Evolutionary conservation across 2,329 filamentous ascomycete species (phyloP).

Genomic region (Cadophora sp.): DNA sequence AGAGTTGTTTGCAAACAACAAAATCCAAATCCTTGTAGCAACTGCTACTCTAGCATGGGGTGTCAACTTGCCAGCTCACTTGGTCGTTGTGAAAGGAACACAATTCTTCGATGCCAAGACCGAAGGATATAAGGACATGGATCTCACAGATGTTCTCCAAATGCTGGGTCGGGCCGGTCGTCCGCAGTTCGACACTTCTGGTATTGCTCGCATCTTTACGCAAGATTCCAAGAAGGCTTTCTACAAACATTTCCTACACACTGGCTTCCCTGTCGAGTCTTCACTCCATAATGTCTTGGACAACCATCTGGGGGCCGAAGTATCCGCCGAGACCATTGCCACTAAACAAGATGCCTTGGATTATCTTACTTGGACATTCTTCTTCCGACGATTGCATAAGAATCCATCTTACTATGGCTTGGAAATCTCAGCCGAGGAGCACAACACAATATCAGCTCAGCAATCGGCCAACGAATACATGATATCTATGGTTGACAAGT

Average conservation of each 20-base stretch:
- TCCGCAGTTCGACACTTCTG: conserved; percentile 94
- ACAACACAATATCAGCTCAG: conserved; percentile 86
- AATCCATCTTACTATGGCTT: conserved; percentile 98
- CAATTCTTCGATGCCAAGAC: conserved; percentile 98
- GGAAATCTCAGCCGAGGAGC: conserved; percentile 89
- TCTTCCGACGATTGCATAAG: conserved; percentile 96
- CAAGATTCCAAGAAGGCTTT: conserved; percentile 98
- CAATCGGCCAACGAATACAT: conserved; percentile 92
- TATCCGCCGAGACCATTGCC: conserved; percentile 89
- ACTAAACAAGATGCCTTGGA: conserved; percentile 98
- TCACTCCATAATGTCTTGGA: conserved; percentile 95
- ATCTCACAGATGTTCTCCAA: conserved; percentile 95
- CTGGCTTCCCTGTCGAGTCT: conserved; percentile 96
- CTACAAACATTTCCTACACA: conserved; percentile 99
- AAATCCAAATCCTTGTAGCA: conserved; percentile 95
- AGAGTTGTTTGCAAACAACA: conserved; percentile 95
- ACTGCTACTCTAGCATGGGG: conserved; percentile 98
- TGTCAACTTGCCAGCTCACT: conserved; percentile 94
- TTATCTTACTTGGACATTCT: conserved; percentile 99
- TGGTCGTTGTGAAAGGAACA: conserved; percentile 97
- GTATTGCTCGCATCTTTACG: conserved; percentile 96
- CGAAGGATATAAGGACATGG: conserved; percentile 98
- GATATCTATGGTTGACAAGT: conserved; percentile 89
- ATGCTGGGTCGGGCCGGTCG: conserved; percentile 96
- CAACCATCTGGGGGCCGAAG: conserved; percentile 94